A percentile compares a stretch with the other conserved stretches of the same genome.
These are phyloP conservation scores for Tolypocladium endophyticum DNA, from an alignment of 2,329 filamentous ascomycete species.

Conservation along the genomic window DNA sequence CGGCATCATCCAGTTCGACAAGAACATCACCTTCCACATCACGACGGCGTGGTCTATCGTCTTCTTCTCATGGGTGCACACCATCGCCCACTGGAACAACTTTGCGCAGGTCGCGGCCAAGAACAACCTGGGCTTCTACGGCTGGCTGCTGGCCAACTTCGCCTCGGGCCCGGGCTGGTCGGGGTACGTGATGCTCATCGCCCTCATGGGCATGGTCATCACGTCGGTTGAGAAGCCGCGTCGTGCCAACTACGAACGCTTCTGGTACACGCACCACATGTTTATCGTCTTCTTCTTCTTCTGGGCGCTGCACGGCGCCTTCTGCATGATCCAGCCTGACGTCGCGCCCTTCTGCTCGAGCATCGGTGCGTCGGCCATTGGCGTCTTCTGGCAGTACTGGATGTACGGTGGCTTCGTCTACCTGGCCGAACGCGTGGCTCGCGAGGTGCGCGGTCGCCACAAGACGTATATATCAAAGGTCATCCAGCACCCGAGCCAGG, in stretches of 20 bases:
- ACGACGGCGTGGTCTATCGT: constrained; percentile 78
- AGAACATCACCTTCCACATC: constrained; percentile 85
- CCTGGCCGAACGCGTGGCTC: constrained; percentile 65
- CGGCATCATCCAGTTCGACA: constrained; percentile 80
- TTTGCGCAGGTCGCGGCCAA: constrained; percentile 66
- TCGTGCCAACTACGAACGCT: constrained; percentile 75
- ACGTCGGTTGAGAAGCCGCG: constrained; percentile 71
- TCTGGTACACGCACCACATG: constrained; percentile 86
- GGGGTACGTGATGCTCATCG: constrained; percentile 73
- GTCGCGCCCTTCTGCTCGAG: constrained; percentile 68
- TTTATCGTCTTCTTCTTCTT: constrained; percentile 84
- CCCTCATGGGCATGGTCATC: constrained; percentile 66
- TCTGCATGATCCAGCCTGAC: constrained; percentile 85
- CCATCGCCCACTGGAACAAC: constrained; percentile 80
- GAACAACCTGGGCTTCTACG: constrained; percentile 67
- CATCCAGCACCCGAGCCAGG: constrained; percentile 79
- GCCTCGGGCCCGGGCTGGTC: constrained; percentile 75
- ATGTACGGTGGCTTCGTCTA: constrained; percentile 76
- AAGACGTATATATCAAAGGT: constrained; percentile 84
- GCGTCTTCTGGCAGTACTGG: constrained; percentile 87
- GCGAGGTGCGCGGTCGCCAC: constrained; percentile 69
- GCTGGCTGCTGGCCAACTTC: constrained; percentile 68
- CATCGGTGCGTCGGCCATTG: constrained; percentile 52
- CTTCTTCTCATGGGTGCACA: constrained; percentile 81
- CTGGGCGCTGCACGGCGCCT: constrained; percentile 82